These are phyloP conservation scores for Mycena belliarum DNA, from an alignment of 768 basidiomycete genomes.

Conservation along the genomic window DNA sequence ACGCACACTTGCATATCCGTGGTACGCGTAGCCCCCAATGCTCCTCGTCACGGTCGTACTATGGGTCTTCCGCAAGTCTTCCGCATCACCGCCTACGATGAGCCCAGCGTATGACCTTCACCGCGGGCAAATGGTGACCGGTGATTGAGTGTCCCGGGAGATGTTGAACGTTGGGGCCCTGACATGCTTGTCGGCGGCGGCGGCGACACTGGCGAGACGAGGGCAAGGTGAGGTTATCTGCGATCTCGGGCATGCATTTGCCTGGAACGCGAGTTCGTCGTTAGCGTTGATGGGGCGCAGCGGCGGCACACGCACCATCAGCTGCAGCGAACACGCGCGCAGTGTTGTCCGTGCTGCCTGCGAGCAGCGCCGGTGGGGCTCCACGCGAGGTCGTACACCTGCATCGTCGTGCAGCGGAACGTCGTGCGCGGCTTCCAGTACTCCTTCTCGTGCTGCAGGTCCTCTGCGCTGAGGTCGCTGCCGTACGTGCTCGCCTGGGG, in stretches of 20 bases:
- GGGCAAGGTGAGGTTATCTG: too few relatives aligned
- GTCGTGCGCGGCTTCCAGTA: conserved; percentile 90
- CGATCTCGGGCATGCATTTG: conserved; percentile 84
- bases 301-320: conserved; percentile 55
- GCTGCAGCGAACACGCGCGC: conserved; percentile 78
- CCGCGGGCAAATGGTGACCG: too few relatives aligned
- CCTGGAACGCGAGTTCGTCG: conserved; percentile 43
- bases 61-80: too few relatives aligned
- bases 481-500: conserved; percentile 77
- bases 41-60: too few relatives aligned
- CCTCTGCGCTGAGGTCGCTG: conserved; percentile 77
- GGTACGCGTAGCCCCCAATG: too few relatives aligned
- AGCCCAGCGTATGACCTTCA: too few relatives aligned
- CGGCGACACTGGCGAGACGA: too few relatives aligned
- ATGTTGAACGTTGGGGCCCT: too few relatives aligned
- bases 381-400: conserved; percentile 98
- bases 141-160: too few relatives aligned
- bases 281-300: not conserved
- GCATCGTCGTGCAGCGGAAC: conserved; percentile 90
- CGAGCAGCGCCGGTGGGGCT: conserved; percentile 91
- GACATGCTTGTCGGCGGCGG: too few relatives aligned
- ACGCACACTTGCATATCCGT: too few relatives aligned
- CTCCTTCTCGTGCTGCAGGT: conserved; percentile 88
- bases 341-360: conserved; percentile 96
- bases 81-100: too few relatives aligned